These are phyloP conservation scores for Abelmoschus esculentus DNA, from an alignment of 345 rosid species.

Conservation along the genomic window DNA sequence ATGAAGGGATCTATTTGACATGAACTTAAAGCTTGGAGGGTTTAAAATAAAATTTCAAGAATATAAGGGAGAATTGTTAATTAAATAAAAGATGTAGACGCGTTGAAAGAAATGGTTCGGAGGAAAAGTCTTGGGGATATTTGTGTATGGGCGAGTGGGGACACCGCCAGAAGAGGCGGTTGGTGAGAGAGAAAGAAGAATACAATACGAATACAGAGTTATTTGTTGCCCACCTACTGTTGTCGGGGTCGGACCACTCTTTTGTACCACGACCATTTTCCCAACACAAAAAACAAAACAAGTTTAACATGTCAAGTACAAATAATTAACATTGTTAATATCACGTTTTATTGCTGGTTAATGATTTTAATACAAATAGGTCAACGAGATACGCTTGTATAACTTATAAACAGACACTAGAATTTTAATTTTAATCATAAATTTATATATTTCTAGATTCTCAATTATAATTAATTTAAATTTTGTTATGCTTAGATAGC, in stretches of 20 bases:
- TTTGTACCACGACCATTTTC: background rate
- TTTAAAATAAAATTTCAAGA: background rate
- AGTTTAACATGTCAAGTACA: background rate
- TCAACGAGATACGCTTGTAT: too few species aligned
- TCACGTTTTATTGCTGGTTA: background rate
- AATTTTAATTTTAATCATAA: too few species aligned
- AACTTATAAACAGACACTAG: too few species aligned
- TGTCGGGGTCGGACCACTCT: conserved; percentile 3
- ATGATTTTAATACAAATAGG: too few species aligned
- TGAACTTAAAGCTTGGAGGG: background rate
- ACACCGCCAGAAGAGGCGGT: conserved; percentile 12
- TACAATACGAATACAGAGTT: background rate
- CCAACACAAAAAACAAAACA: background rate
- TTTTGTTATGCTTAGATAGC: too few species aligned
- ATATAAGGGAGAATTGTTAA: background rate
- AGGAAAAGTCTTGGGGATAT: background rate
- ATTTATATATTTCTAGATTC: too few species aligned
- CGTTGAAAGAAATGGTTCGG: background rate
- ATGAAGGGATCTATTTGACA: background rate
- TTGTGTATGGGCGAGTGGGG: conserved; percentile 4
- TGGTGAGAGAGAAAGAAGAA: background rate
- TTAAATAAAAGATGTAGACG: background rate
- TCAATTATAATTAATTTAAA: too few species aligned
- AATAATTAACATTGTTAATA: background rate
- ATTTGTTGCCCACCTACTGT: conserved; percentile 1